Conservation (phyloP, 108 stramenopile species). For the Parmales sp. region DNA sequence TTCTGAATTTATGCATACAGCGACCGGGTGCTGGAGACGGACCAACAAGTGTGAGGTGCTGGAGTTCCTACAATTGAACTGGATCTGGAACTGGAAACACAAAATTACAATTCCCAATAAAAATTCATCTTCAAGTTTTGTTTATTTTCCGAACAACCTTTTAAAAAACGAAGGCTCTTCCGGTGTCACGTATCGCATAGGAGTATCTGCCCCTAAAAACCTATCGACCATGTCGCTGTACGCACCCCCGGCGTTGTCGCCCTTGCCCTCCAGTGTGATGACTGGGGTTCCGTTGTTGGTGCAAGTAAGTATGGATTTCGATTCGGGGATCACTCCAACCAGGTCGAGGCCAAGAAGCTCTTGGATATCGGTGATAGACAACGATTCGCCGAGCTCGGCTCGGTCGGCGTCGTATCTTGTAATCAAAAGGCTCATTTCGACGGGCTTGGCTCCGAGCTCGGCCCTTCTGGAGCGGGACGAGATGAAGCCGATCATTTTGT, state of each 20-base stretch:
- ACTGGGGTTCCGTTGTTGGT: constrained; percentile 56
- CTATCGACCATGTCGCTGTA: constrained; percentile 45
- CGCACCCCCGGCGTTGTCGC: constrained; percentile 31
- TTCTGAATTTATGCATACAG: too few relatives aligned
- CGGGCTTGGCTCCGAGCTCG: constrained; percentile 34
- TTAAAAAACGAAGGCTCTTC: constrained; percentile 47
- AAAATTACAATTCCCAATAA: too few relatives aligned
- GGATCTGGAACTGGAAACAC: too few relatives aligned
- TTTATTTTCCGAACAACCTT: constrained; percentile 32
- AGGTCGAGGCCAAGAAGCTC: constrained; percentile 51
- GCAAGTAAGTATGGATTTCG: constrained; percentile 46
- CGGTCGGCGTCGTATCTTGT: constrained; percentile 49
- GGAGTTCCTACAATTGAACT: too few relatives aligned
- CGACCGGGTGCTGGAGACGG: too few relatives aligned
- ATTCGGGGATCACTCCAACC: constrained; percentile 52
- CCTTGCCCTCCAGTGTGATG: constrained; percentile 22
- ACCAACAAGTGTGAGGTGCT: too few relatives aligned
- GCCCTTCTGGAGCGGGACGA: constrained; percentile 37
- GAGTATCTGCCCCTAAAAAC: constrained; percentile 35
- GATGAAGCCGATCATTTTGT: constrained; percentile 67
- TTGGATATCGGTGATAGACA: constrained; percentile 41
- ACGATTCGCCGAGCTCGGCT: constrained; percentile 33
- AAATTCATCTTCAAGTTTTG: too few relatives aligned
- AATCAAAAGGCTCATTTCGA: constrained; percentile 36
- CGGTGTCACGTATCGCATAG: constrained; percentile 36